phyloP scores from a whole-genome alignment of 108 stramenopile species.

The Fistulifera solaris region DNA sequence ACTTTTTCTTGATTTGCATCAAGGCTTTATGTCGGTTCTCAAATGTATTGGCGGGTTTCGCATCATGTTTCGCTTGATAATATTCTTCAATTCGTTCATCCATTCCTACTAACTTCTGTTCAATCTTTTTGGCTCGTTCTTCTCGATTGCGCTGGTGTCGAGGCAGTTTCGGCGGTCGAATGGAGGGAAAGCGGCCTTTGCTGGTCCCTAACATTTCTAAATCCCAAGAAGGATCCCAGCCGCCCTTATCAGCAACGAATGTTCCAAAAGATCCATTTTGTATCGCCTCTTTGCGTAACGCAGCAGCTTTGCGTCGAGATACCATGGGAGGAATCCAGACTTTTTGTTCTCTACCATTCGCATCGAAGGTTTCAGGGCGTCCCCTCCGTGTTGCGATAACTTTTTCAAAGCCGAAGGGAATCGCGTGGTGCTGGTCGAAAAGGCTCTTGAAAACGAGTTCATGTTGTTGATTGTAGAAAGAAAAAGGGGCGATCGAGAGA shows the following conservation, averaged over 20 bases:
- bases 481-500: too few relatives aligned
- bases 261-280: constrained; percentile 57
- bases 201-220: constrained; percentile 8
- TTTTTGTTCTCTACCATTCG: constrained; percentile 21
- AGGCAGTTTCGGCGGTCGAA: constrained; percentile 46
- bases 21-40: constrained; percentile 4
- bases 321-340: constrained; percentile 56
- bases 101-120: constrained; percentile 34
- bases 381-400: constrained; percentile 50
- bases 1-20: constrained; percentile 8
- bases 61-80: constrained; percentile 31
- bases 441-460: too few relatives aligned
- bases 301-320: constrained; percentile 55
- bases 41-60: constrained; percentile 9
- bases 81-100: constrained; percentile 64
- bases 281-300: constrained; percentile 58
- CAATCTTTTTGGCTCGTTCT: constrained; percentile 61
- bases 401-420: constrained; percentile 44
- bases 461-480: too few relatives aligned
- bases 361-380: constrained; percentile 53
- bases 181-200: constrained; percentile 5
- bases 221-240: constrained; percentile 81
- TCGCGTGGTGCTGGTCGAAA: not conserved
- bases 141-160: constrained; percentile 57
- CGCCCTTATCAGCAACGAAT: constrained; percentile 52